Evolutionary conservation across 2,329 filamentous ascomycete genomes (phyloP).

Genomic region (Epicoccum nigrum): DNA sequence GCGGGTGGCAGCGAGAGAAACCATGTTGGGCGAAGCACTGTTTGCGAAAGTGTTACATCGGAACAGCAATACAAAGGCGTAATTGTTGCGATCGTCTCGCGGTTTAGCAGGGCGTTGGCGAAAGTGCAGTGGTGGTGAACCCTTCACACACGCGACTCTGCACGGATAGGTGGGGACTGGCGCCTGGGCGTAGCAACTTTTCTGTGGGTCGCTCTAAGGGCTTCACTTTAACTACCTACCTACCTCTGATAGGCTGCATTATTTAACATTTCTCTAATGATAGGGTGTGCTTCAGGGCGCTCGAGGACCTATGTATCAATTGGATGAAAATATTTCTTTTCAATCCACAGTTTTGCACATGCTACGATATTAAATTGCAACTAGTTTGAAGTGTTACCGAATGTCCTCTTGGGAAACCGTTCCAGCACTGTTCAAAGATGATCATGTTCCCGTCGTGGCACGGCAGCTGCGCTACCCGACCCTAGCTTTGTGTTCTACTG

Average conservation of each 20-base stretch:
- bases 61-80: constrained; percentile 13
- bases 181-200: constrained; percentile 15
- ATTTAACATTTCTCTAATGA: background rate
- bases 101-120: constrained; percentile 3
- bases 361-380: too few relatives aligned
- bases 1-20: constrained; percentile 46
- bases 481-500: too few relatives aligned
- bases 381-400: too few relatives aligned
- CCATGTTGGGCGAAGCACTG: constrained; percentile 36
- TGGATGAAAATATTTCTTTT: too few relatives aligned
- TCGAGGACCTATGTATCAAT: too few relatives aligned
- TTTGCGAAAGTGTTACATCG: constrained; percentile 36
- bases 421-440: too few relatives aligned
- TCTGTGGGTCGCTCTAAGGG: constrained; percentile 8
- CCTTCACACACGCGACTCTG: constrained; percentile 18
- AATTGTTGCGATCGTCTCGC: background rate
- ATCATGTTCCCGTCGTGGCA: too few relatives aligned
- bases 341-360: too few relatives aligned
- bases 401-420: too few relatives aligned
- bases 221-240: constrained; percentile 3
- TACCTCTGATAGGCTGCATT: constrained; percentile 1
- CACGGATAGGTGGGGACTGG: constrained; percentile 8
- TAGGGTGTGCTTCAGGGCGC: background rate
- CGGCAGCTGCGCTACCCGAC: too few relatives aligned
- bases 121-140: constrained; percentile 14